A percentile compares a stretch with the other conserved stretches of the same genome.
Evolutionary conservation across 2,329 filamentous ascomycete species (phyloP).

Genomic region (Colletotrichum orbiculare): DNA sequence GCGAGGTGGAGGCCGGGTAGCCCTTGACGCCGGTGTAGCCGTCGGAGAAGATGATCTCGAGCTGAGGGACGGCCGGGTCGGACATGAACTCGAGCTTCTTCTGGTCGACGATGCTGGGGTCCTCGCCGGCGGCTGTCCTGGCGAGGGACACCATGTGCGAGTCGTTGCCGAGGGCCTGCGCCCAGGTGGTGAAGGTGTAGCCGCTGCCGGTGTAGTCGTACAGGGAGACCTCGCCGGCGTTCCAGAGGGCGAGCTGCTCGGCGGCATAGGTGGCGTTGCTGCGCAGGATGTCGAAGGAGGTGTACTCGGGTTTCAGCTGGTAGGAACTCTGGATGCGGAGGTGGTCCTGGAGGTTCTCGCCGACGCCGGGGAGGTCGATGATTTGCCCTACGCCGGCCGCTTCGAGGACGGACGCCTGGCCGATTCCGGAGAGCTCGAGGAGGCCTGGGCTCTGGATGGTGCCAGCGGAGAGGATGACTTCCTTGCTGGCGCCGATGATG

Average conservation of each 20-base stretch:
- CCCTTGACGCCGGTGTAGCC: conserved; percentile 55
- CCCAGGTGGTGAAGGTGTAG: conserved; percentile 56
- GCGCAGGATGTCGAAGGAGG: conserved; percentile 46
- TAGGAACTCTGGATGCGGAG: conserved; percentile 48
- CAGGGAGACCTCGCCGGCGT: conserved; percentile 44
- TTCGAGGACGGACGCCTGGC: conserved; percentile 58
- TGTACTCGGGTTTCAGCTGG: conserved; percentile 46
- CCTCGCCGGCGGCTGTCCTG: conserved; percentile 42
- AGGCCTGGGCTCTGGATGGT: conserved; percentile 67
- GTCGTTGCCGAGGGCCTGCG: conserved; percentile 47
- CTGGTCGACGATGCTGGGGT: conserved; percentile 46
- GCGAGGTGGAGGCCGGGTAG: conserved; percentile 42
- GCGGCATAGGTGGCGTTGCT: conserved; percentile 48
- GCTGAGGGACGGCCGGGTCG: conserved; percentile 50
- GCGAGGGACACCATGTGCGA: conserved; percentile 47
- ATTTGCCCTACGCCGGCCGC: conserved; percentile 59
- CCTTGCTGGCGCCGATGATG: conserved; percentile 41
- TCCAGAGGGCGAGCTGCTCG: conserved; percentile 51
- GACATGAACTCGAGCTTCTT: conserved; percentile 54
- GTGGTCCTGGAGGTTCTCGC: conserved; percentile 50
- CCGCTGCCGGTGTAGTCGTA: conserved; percentile 54
- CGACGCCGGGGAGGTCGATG: conserved; percentile 67
- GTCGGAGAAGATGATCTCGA: conserved; percentile 57
- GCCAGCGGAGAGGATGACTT: conserved; percentile 53
- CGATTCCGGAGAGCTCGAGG: conserved; percentile 68